A percentile compares a stretch with the other conserved stretches of the same genome.
phyloP scores from a whole-genome alignment of 257 asterid species.

The Echium plantagineum region DNA sequence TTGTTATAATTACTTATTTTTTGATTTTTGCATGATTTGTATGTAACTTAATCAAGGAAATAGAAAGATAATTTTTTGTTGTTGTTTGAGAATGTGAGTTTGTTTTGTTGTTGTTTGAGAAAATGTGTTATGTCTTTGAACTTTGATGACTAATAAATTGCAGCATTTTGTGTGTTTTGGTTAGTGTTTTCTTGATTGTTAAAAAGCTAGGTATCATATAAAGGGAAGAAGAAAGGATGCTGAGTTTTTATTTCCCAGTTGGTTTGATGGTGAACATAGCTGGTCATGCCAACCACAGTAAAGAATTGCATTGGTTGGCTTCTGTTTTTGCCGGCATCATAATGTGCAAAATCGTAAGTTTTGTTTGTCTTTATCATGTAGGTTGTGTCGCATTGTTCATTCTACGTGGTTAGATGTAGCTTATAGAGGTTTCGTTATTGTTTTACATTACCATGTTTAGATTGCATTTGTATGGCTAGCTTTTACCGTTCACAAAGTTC shows the following conservation, averaged over 20 bases:
- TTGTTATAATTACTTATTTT: too few species aligned
- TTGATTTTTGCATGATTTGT: too few species aligned
- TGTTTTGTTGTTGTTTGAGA: too few species aligned
- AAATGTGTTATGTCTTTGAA: neutral
- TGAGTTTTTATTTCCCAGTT: constrained; percentile 16
- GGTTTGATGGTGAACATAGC: constrained; percentile 28
- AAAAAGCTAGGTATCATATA: too few species aligned
- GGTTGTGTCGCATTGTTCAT: constrained; percentile 1
- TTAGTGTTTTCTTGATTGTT: too few species aligned
- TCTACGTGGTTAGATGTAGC: neutral
- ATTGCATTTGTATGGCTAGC: too few species aligned
- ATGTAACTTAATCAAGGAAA: too few species aligned
- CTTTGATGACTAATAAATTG: neutral
- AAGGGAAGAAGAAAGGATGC: constrained; percentile 17
- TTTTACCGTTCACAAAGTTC: too few species aligned
- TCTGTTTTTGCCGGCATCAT: constrained; percentile 54
- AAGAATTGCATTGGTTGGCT: constrained; percentile 47
- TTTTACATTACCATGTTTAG: neutral
- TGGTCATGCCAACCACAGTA: constrained; percentile 35
- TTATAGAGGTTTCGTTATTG: neutral
- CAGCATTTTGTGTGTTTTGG: neutral
- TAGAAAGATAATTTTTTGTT: too few species aligned
- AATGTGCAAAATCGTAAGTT: constrained; percentile 80
- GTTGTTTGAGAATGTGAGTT: too few species aligned
- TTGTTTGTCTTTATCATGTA: neutral